Evolutionary conservation across 495 filamentous ascomycete species (phyloP).

Genomic region (Penicillium daleae): DNA sequence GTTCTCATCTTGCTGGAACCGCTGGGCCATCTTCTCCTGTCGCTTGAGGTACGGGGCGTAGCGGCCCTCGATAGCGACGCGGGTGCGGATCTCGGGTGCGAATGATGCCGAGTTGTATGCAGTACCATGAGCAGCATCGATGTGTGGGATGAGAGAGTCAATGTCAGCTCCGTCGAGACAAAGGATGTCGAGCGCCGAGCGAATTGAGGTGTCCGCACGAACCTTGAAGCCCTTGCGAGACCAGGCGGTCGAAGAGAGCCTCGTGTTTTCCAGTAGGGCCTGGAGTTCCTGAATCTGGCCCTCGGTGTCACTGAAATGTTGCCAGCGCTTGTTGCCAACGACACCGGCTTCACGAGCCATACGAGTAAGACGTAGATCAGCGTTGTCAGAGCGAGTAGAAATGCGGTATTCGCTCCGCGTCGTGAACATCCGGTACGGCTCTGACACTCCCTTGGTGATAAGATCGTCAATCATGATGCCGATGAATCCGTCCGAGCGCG

Average conservation of each 20-base stretch:
- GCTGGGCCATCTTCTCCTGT: slow-evolving; percentile 65
- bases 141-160: slow-evolving; percentile 51
- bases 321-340: slow-evolving; percentile 80
- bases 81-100: slow-evolving; percentile 58
- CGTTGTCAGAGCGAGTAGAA: slow-evolving; percentile 88
- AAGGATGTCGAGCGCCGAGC: slow-evolving; percentile 77
- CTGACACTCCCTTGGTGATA: slow-evolving; percentile 93
- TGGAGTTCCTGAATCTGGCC: slow-evolving; percentile 67
- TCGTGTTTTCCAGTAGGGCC: slow-evolving; percentile 56
- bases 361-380: slow-evolving; percentile 82
- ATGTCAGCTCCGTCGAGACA: slow-evolving; percentile 61
- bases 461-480: slow-evolving; percentile 99
- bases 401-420: slow-evolving; percentile 95
- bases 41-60: slow-evolving; percentile 83
- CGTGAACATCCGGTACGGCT: slow-evolving; percentile 99
- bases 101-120: slow-evolving; percentile 52
- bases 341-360: slow-evolving; percentile 77
- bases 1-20: slow-evolving; percentile 76
- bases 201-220: slow-evolving; percentile 59
- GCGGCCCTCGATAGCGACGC: slow-evolving; percentile 76
- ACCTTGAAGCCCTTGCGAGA: slow-evolving; percentile 67
- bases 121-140: slow-evolving; percentile 49
- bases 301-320: slow-evolving; percentile 62
- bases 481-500: slow-evolving; percentile 91
- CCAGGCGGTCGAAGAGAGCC: slow-evolving; percentile 65